Evolutionary conservation across 2,329 filamentous ascomycete species (phyloP).

Genomic region (Trichoderma guizhouense): DNA sequence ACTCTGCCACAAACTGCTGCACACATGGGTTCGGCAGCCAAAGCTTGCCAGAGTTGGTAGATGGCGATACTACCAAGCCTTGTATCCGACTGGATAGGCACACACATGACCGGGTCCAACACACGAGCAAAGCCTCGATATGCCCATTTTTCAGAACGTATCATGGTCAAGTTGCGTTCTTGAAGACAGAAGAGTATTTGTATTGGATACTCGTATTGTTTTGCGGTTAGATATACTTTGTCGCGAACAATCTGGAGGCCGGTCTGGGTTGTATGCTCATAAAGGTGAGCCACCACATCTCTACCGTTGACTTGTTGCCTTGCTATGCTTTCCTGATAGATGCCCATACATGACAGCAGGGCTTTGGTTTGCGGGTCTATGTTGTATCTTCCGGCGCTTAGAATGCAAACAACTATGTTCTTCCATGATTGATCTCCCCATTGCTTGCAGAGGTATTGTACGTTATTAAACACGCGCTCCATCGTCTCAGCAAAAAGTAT

Average conservation of each 20-base stretch:
- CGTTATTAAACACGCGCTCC: neutral
- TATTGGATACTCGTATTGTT: neutral
- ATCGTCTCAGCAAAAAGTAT: neutral
- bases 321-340: neutral
- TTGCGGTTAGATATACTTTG: neutral
- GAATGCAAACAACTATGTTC: neutral
- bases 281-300: neutral
- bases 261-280: neutral
- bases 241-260: neutral
- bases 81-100: neutral
- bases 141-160: neutral
- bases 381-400: neutral
- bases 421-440: neutral
- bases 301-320: neutral
- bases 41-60: neutral
- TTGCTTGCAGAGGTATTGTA: neutral
- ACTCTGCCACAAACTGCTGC: neutral
- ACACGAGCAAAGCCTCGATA: neutral
- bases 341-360: neutral
- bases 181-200: neutral
- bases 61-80: neutral
- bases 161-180: neutral
- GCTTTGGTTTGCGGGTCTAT: neutral
- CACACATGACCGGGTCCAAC: neutral
- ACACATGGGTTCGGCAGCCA: neutral